A percentile compares a stretch with the other conserved stretches of the same genome.
Evolutionary conservation across 306 rosid species (phyloP).

Genomic region (Prunus mongolica): DNA sequence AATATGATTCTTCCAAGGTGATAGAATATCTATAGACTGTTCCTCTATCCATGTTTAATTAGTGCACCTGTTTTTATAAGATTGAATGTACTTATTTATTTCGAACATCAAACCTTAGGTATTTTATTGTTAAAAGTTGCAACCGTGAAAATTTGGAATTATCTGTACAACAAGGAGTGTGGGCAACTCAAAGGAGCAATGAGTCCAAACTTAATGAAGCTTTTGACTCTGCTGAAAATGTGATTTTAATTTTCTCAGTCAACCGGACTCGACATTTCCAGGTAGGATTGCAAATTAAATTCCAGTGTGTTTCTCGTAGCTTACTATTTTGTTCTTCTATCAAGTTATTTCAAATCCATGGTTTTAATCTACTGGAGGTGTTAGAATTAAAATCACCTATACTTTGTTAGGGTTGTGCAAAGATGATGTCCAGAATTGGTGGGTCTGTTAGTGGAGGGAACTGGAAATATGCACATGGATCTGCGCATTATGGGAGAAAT

Average conservation of each 20-base stretch:
- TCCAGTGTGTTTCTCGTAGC: not conserved
- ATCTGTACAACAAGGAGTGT: constrained; percentile 99
- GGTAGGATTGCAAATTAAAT: constrained; percentile 38
- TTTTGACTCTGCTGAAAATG: constrained; percentile 90
- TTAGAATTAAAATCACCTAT: constrained; percentile 18
- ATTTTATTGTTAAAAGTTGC: constrained; percentile 99
- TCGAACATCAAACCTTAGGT: constrained; percentile 65
- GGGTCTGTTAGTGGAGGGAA: constrained; percentile 96
- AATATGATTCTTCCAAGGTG: not conserved
- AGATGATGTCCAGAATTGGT: constrained; percentile 98
- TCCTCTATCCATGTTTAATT: constrained; percentile 3
- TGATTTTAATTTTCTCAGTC: constrained; percentile 94
- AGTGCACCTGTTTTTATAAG: constrained; percentile 1
- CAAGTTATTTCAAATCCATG: not conserved
- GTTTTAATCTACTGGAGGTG: not conserved
- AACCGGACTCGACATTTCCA: constrained; percentile 98
- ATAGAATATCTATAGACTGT: not conserved
- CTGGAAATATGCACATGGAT: constrained; percentile 99
- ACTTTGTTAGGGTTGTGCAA: constrained; percentile 88
- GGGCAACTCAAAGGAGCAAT: constrained; percentile 99
- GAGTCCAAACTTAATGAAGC: constrained; percentile 98
- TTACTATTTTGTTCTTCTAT: not conserved
- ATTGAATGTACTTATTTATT: constrained; percentile 35
- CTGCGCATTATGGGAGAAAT: constrained; percentile 97
- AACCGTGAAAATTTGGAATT: constrained; percentile 99